These are phyloP conservation scores for Colletotrichum scovillei DNA, from an alignment of 2,329 filamentous ascomycete genomes.

Conservation along the genomic window DNA sequence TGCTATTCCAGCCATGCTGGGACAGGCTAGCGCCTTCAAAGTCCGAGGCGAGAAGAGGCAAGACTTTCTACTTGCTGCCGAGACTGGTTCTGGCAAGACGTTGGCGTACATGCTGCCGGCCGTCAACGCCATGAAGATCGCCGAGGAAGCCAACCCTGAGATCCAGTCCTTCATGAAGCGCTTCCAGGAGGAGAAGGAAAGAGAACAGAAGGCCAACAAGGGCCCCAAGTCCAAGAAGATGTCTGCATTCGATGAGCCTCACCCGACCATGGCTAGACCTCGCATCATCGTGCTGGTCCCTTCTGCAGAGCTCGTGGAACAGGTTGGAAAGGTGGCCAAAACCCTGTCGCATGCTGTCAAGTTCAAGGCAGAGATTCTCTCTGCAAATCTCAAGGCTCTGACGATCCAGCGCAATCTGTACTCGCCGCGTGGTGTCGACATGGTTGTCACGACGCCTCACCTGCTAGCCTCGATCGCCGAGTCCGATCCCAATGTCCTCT, in stretches of 20 bases:
- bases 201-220: conserved; percentile 66
- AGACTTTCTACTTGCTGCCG: conserved; percentile 87
- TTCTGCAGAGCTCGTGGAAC: conserved; percentile 89
- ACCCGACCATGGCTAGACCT: conserved; percentile 82
- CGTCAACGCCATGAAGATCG: conserved; percentile 85
- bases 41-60: conserved; percentile 46
- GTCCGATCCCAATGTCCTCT: conserved; percentile 90
- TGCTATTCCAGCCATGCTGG: conserved; percentile 84
- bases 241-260: conserved; percentile 71
- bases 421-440: conserved; percentile 82
- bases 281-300: conserved; percentile 89
- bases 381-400: conserved; percentile 78
- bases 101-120: conserved; percentile 89
- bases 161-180: conserved; percentile 68
- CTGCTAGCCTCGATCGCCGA: conserved; percentile 89
- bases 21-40: conserved; percentile 58
- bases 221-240: conserved; percentile 67
- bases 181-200: conserved; percentile 65
- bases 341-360: conserved; percentile 86
- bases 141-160: conserved; percentile 70
- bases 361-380: conserved; percentile 86
- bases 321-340: conserved; percentile 86
- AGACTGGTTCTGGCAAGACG: conserved; percentile 98
- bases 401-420: conserved; percentile 90
- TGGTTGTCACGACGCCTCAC: conserved; percentile 90